A percentile compares a stretch with the other conserved stretches of the same genome.
Conservation (phyloP, 257 asterid species). For the Nicotiana otophora region DNA sequence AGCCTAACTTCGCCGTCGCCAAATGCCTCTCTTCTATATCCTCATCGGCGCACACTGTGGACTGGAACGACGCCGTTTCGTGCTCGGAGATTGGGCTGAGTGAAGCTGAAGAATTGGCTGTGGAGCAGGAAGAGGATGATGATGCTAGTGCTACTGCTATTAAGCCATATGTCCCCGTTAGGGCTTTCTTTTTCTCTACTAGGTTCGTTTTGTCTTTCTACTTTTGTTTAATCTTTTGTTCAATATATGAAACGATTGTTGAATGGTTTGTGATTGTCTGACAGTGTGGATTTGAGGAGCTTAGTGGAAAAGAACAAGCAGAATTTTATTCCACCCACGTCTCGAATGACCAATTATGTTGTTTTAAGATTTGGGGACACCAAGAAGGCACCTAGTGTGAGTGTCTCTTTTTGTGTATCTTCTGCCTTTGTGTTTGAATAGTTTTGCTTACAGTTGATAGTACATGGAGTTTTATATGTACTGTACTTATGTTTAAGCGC, state of each 20-base stretch:
- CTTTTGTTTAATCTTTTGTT: not conserved
- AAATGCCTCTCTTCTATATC: constrained; percentile 51
- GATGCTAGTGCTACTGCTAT: constrained; percentile 30
- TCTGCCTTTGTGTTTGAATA: not conserved
- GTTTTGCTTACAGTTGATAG: not conserved
- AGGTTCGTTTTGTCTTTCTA: constrained; percentile 34
- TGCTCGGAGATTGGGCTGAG: constrained; percentile 22
- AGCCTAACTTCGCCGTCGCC: constrained; percentile 22
- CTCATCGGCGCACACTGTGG: constrained; percentile 36
- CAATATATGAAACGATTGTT: too few relatives aligned
- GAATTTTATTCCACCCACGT: constrained; percentile 66
- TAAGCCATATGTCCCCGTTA: constrained; percentile 55
- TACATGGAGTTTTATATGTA: not conserved
- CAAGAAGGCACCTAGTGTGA: constrained; percentile 52
- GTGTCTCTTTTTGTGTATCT: constrained; percentile 6
- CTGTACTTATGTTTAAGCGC: not conserved
- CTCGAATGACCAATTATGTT: constrained; percentile 92
- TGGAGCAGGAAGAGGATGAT: constrained; percentile 37
- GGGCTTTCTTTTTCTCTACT: constrained; percentile 90
- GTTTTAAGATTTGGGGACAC: constrained; percentile 69
- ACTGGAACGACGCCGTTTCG: constrained; percentile 42
- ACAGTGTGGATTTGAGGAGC: constrained; percentile 87
- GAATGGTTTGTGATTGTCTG: not conserved
- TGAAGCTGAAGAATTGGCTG: constrained; percentile 12
- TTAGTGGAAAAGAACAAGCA: constrained; percentile 80